phyloP scores from a whole-genome alignment of 179 eudicot species.

The Gypsophila paniculata region DNA sequence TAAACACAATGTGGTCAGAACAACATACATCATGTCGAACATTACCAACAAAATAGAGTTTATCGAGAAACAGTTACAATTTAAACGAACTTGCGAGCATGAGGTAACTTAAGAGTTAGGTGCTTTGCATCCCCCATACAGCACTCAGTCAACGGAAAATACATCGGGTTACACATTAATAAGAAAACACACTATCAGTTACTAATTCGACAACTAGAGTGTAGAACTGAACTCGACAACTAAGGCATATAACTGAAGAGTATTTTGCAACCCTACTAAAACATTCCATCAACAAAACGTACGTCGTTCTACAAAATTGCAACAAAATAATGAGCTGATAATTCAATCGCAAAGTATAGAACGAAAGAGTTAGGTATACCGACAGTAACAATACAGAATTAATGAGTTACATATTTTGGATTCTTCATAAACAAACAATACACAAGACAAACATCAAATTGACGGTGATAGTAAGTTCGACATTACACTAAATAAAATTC shows the following conservation, averaged over 20 bases:
- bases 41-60: not conserved
- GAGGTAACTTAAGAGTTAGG: not conserved
- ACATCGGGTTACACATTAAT: not conserved
- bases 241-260: not conserved
- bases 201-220: not conserved
- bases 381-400: too few species aligned
- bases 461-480: too few species aligned
- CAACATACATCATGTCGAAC: not conserved
- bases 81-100: not conserved
- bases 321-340: not conserved
- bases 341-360: constrained; percentile 1
- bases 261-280: not conserved
- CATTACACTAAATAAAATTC: not conserved
- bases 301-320: not conserved
- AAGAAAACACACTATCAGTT: not conserved
- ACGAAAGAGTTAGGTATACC: too few species aligned
- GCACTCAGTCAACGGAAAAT: not conserved
- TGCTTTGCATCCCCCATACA: not conserved
- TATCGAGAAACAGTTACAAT: not conserved
- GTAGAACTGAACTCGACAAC: not conserved
- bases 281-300: not conserved
- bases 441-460: too few species aligned
- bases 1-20: constrained; percentile 28
- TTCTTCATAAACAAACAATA: too few species aligned
- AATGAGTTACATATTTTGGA: too few species aligned